Percentiles rank a stretch among this genome's conserved stretches.
Conservation (phyloP, 1,284 basidiomycete genomes). For the Rhodotorula sp. region DNA sequence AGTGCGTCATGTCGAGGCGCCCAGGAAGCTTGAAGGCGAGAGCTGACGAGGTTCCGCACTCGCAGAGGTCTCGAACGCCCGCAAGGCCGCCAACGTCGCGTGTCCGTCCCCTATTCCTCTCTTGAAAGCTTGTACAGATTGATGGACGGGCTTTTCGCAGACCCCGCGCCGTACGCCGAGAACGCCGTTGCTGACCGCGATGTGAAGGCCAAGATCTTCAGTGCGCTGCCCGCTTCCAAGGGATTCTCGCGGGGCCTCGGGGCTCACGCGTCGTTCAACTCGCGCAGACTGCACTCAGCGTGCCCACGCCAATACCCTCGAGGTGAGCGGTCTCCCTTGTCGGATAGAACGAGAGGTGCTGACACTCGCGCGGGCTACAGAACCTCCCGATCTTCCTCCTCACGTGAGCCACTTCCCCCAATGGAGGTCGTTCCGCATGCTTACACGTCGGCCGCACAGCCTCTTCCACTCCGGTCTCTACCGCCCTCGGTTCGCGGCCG, state of each 20-base stretch:
- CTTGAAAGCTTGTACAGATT: neutral
- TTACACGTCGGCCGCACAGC: neutral
- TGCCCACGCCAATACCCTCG: constrained; percentile 38
- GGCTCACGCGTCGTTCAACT: neutral
- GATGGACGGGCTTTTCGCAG: neutral
- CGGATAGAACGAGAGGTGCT: neutral
- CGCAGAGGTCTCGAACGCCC: constrained; percentile 14
- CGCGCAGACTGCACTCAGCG: constrained; percentile 35
- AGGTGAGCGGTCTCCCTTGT: neutral
- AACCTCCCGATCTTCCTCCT: constrained; percentile 30
- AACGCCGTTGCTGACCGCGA: constrained; percentile 20
- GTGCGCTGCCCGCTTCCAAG: neutral
- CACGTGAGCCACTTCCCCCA: neutral
- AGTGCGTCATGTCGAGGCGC: neutral
- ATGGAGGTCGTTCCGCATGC: neutral
- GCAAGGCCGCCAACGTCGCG: constrained; percentile 27
- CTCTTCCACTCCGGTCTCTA: constrained; percentile 26
- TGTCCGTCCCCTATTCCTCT: neutral
- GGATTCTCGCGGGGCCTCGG: too few relatives aligned
- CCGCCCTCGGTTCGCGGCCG: constrained; percentile 27
- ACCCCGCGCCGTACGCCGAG: constrained; percentile 33
- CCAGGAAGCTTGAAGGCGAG: too few relatives aligned
- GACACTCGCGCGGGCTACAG: neutral
- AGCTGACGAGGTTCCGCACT: too few relatives aligned
- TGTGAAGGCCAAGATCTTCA: constrained; percentile 25